A percentile compares a stretch with the other conserved stretches of the same genome.
These are phyloP conservation scores for Boletus vermiculosoides DNA, from an alignment of 768 basidiomycete species.

Conservation along the genomic window DNA sequence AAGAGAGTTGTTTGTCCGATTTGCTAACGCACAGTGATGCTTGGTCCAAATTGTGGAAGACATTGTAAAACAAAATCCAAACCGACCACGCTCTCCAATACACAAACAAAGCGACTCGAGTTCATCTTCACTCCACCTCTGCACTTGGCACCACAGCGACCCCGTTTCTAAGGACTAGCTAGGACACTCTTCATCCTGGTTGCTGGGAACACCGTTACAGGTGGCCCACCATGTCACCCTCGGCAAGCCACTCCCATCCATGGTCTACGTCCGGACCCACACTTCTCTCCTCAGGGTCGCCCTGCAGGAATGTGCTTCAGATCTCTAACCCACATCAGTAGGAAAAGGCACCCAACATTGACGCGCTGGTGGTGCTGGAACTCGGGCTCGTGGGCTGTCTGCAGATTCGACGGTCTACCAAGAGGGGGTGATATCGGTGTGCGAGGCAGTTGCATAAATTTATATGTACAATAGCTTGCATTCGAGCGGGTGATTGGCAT, in stretches of 20 bases:
- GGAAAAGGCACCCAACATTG: background rate
- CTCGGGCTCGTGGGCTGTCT: background rate
- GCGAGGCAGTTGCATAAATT: background rate
- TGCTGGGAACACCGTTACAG: background rate
- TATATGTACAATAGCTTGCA: background rate
- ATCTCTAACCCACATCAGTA: background rate
- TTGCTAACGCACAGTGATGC: constrained; percentile 60
- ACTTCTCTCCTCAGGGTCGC: background rate
- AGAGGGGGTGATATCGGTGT: background rate
- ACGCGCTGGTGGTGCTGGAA: background rate
- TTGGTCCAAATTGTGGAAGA: constrained; percentile 70
- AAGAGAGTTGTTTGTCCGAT: constrained; percentile 46
- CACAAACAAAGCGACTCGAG: constrained; percentile 36
- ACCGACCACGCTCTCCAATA: constrained; percentile 42
- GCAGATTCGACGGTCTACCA: background rate
- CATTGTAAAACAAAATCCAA: constrained; percentile 70
- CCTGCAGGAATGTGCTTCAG: background rate
- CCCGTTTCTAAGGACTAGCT: background rate
- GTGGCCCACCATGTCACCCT: background rate
- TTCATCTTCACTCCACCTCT: background rate
- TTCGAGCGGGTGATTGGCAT: background rate
- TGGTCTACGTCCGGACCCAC: background rate
- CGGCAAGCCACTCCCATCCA: background rate
- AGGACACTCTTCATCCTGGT: background rate
- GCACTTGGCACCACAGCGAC: background rate